Evolutionary conservation across 148 eudicot genomes (phyloP).

Genomic region (Oxyria digyna): DNA sequence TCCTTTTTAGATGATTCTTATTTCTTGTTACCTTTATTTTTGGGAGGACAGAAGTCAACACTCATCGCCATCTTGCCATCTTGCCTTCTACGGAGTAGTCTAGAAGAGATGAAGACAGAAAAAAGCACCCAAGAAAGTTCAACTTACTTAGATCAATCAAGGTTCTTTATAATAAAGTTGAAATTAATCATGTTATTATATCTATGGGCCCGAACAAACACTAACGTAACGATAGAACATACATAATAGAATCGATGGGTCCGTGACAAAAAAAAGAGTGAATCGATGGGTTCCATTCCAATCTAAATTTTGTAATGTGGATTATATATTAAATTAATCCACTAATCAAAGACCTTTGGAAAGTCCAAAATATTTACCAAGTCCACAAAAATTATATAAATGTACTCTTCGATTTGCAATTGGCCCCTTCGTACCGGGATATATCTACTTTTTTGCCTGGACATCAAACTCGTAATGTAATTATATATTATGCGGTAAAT

Average conservation of each 20-base stretch:
- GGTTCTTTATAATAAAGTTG: not conserved
- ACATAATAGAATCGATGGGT: no score
- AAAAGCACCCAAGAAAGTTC: constrained; percentile 1
- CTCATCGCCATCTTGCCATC: not conserved
- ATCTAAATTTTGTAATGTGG: not conserved
- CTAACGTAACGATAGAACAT: no score
- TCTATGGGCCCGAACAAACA: not conserved
- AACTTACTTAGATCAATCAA: constrained; percentile 7
- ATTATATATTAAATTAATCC: not conserved
- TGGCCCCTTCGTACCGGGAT: not conserved
- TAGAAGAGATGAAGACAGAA: not conserved
- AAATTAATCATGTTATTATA: constrained; percentile 1
- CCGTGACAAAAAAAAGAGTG: not conserved
- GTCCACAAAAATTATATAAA: constrained; percentile 4
- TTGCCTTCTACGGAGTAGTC: no score
- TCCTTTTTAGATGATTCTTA: not conserved
- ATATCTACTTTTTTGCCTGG: not conserved
- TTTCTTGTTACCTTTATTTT: not conserved
- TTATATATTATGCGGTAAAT: no score
- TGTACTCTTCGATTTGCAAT: not conserved
- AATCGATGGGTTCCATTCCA: not conserved
- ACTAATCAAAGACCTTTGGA: constrained; percentile 3
- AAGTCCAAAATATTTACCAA: constrained; percentile 2
- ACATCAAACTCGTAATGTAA: not conserved
- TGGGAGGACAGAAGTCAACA: not conserved